Percentiles rank a stretch among this genome's conserved stretches.
Evolutionary conservation across 768 basidiomycete species (phyloP).

Genomic region (Xerocomellus dryophilus): DNA sequence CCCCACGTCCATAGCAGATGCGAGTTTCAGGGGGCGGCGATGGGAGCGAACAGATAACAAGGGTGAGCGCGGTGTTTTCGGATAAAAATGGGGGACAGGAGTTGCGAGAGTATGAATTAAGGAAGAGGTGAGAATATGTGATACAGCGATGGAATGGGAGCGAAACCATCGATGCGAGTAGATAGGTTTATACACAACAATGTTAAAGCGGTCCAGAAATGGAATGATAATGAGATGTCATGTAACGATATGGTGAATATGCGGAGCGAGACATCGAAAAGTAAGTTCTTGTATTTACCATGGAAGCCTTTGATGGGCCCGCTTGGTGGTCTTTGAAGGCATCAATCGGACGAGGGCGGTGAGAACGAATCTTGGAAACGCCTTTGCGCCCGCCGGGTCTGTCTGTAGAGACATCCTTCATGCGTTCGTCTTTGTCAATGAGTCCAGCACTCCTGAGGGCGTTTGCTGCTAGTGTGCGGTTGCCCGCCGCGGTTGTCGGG

Average conservation of each 20-base stretch:
- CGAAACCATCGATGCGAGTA: slow-evolving; percentile 13
- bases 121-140: slow-evolving; percentile 1
- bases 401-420: slow-evolving; percentile 64
- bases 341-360: slow-evolving; percentile 61
- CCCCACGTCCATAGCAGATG: slow-evolving; percentile 17
- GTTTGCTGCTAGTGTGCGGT: slow-evolving; percentile 55
- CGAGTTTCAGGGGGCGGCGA: slow-evolving; percentile 23
- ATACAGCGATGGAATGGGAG: slow-evolving; percentile 12
- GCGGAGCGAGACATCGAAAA: slow-evolving; percentile 20
- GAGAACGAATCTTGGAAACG: slow-evolving; percentile 55
- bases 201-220: slow-evolving; percentile 10
- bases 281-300: slow-evolving; percentile 63
- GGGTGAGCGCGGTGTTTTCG: slow-evolving; percentile 39
- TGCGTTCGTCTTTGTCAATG: slow-evolving; percentile 70
- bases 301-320: slow-evolving; percentile 47
- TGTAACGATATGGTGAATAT: slow-evolving; percentile 30
- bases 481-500: slow-evolving; percentile 55
- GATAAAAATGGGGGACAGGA: slow-evolving; percentile 2
- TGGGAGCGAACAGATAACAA: slow-evolving; percentile 31
- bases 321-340: slow-evolving; percentile 47
- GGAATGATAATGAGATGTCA: slow-evolving; percentile 19
- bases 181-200: slow-evolving; percentile 19
- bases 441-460: slow-evolving; percentile 71
- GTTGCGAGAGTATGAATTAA: slow-evolving; percentile 12
- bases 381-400: slow-evolving; percentile 75